Conservation (phyloP, 1,284 basidiomycete genomes). For the Heliocybe sulcata region DNA sequence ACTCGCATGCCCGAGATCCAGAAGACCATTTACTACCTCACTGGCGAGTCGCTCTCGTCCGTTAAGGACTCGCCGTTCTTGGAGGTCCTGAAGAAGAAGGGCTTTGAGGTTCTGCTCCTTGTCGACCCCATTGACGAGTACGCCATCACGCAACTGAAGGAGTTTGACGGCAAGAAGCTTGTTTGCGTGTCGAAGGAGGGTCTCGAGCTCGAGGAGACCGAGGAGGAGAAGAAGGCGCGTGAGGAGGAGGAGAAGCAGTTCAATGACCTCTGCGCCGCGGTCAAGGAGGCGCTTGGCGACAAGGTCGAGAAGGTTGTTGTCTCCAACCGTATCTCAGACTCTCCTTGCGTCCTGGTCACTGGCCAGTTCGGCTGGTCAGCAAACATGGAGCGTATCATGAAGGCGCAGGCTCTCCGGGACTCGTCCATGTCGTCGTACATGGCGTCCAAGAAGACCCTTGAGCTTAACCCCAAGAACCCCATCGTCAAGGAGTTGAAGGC, state of each 20-base stretch:
- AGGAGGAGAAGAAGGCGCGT: slow-evolving; percentile 91
- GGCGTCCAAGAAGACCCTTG: slow-evolving; percentile 98
- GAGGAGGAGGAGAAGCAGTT: slow-evolving; percentile 87
- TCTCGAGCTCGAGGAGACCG: slow-evolving; percentile 98
- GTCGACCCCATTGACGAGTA: slow-evolving; percentile 99
- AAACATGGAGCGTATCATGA: slow-evolving; percentile 99
- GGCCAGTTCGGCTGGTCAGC: slow-evolving; percentile 99
- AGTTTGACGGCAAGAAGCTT: slow-evolving; percentile 98
- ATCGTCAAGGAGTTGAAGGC: slow-evolving; percentile 96
- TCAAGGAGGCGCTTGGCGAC: slow-evolving; percentile 98
- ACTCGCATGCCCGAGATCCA: slow-evolving; percentile 99
- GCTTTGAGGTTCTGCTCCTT: slow-evolving; percentile 96
- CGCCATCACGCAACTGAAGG: slow-evolving; percentile 97
- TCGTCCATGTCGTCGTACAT: slow-evolving; percentile 99
- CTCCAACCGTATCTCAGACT: slow-evolving; percentile 96
- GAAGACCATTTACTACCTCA: slow-evolving; percentile 99
- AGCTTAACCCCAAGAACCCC: slow-evolving; percentile 91
- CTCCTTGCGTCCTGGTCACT: slow-evolving; percentile 95
- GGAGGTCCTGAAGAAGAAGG: slow-evolving; percentile 99
- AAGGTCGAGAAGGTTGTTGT: slow-evolving; percentile 99
- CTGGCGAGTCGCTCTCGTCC: slow-evolving; percentile 92
- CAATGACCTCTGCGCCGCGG: slow-evolving; percentile 86
- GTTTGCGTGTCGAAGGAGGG: slow-evolving; percentile 99
- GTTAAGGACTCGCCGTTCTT: slow-evolving; percentile 97
- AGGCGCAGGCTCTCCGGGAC: slow-evolving; percentile 97